Base-by-base conservation (phyloP, 495 filamentous ascomycete genomes). In the Xylaria acuta region DNA sequence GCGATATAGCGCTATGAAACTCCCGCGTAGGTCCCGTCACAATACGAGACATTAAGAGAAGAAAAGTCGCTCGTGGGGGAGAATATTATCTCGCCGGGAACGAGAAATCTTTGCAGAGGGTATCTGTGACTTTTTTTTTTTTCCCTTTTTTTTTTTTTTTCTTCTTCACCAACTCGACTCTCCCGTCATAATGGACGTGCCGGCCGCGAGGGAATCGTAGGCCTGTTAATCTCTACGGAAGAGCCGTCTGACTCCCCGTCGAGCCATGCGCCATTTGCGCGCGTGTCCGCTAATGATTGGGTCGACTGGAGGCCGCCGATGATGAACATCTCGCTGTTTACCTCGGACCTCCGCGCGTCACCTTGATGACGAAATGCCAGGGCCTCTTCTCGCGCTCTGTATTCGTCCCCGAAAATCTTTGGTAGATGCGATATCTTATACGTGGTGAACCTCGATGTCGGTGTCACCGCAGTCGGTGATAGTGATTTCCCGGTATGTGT, bases 321-420 rank as follows among this genome's bases (percentile, higher is more conserved):
- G 64, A 78, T 60, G 49, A 76, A 77, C 54, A 73, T 71, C 53
- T 77, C 76, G 43, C 78, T 80, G 38, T 69, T 63, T 30, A 68
- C 60, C 8, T 73, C 58, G 12, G 22, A 59, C 54, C 75, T 77
- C 38, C 67, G 56, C 12, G 69, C 47, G 18, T 32, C 25, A 11
- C 12, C 34, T 20, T 40, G 14, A 45, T 62, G 64, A 34, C 70
- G 72, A 30, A 25, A 60, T 20, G 30, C 34, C 2, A 56, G 32
- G 11, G 47, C 25, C 16, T 76, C 67, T 20, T 73, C 73, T n/a
- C 8, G 38, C 41, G 20, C 6, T 14, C 8, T n/a, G 16, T 78
- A 75, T 70, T 76, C 75, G 18, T 69, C 71, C 2, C 72, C 77
- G n/a, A 73, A 71, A 14, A 77, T 58, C 45, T 45, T 77, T 6